phyloP scores from a whole-genome alignment of 495 filamentous ascomycete genomes.

The Penicillium egyptiacum region DNA sequence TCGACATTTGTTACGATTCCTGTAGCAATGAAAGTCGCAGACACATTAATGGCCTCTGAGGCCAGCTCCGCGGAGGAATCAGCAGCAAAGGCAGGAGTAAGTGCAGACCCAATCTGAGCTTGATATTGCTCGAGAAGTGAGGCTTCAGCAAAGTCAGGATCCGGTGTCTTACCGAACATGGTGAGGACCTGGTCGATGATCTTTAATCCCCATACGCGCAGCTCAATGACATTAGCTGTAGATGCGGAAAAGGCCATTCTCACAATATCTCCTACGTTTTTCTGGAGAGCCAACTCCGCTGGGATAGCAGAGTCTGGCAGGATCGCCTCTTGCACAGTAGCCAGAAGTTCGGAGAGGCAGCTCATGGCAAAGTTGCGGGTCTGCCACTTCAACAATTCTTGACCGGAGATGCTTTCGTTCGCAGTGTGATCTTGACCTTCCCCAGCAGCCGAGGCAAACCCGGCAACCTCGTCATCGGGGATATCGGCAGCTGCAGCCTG shows the following conservation, averaged over 20 bases:
- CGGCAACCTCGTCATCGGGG: slow-evolving; percentile 94
- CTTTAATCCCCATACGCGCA: slow-evolving; percentile 84
- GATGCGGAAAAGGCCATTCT: slow-evolving; percentile 97
- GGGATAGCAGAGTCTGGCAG: slow-evolving; percentile 66
- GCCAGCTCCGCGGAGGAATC: slow-evolving; percentile 96
- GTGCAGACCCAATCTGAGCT: slow-evolving; percentile 93
- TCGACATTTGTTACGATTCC: slow-evolving; percentile 98
- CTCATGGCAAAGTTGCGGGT: slow-evolving; percentile 92
- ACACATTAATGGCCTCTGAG: slow-evolving; percentile 95
- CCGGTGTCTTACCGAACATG: slow-evolving; percentile 94
- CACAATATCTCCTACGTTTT: slow-evolving; percentile 87
- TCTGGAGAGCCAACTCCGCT: slow-evolving; percentile 73
- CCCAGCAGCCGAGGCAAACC: slow-evolving; percentile 74
- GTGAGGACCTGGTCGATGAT: slow-evolving; percentile 91
- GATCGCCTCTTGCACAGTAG: slow-evolving; percentile 70
- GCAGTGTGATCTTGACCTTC: slow-evolving; percentile 63
- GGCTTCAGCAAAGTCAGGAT: slow-evolving; percentile 94
- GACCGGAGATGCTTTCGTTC: slow-evolving; percentile 60
- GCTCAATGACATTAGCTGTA: slow-evolving; percentile 85
- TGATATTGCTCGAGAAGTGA: slow-evolving; percentile 97
- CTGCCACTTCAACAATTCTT: slow-evolving; percentile 93
- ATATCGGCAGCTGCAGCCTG: slow-evolving; percentile 67
- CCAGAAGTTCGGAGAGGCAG: slow-evolving; percentile 81
- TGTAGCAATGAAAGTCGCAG: slow-evolving; percentile 91
- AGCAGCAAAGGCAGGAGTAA: slow-evolving; percentile 92